Conservation (phyloP, 805 yeast genomes). For the Zygotorulaspora danielsina region DNA sequence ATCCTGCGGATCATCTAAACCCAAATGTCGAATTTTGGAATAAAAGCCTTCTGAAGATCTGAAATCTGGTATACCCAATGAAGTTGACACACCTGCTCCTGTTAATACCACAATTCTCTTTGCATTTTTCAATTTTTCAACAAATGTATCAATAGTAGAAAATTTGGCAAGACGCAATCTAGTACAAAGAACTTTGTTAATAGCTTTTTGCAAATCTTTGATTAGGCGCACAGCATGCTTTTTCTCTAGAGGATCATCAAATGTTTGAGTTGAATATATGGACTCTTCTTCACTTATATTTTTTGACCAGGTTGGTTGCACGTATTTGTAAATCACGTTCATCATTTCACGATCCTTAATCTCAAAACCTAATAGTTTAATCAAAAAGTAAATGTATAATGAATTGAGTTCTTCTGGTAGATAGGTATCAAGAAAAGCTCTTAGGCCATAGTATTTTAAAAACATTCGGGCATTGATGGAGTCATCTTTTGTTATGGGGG, state of each 20-base stretch:
- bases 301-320: slow-evolving; percentile 20
- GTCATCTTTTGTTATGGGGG: slow-evolving; percentile 41
- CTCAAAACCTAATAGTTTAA: slow-evolving; percentile 61
- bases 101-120: slow-evolving; percentile 67
- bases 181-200: slow-evolving; percentile 54
- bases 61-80: slow-evolving; percentile 88
- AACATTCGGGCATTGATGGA: slow-evolving; percentile 46
- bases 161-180: slow-evolving; percentile 54
- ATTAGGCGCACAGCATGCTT: slow-evolving; percentile 45
- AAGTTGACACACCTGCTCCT: slow-evolving; percentile 92
- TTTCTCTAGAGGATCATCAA: slow-evolving; percentile 41
- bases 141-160: slow-evolving; percentile 54
- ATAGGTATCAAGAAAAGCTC: slow-evolving; percentile 55
- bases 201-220: slow-evolving; percentile 55
- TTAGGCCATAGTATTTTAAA: slow-evolving; percentile 57
- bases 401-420: slow-evolving; percentile 58
- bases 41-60: slow-evolving; percentile 86
- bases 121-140: slow-evolving; percentile 50
- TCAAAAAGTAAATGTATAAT: slow-evolving; percentile 52
- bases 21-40: slow-evolving; percentile 59
- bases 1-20: slow-evolving; percentile 83
- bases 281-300: slow-evolving; percentile 11
- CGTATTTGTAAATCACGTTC: slow-evolving; percentile 26
- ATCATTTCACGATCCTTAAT: slow-evolving; percentile 37
- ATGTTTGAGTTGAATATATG: slow-evolving; percentile 20